Conservation (phyloP, 441 rosid species). For the Bruguiera hainesii region DNA sequence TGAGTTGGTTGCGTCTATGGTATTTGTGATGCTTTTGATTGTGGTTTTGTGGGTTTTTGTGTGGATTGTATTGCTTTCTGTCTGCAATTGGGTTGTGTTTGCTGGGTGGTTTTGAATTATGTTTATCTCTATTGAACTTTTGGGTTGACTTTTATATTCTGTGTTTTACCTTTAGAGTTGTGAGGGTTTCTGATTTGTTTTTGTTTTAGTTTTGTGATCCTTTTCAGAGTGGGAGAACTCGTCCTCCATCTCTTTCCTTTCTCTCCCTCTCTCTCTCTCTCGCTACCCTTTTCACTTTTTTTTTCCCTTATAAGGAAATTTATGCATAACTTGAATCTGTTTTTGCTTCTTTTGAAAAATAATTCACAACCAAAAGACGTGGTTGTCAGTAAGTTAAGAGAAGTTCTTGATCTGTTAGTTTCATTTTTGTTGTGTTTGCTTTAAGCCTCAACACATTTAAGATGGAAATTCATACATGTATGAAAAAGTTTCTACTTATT, state of each 20-base stretch:
- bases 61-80: conserved; percentile 6
- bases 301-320: neutral
- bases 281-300: neutral
- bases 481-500: neutral
- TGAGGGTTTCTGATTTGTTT: conserved; percentile 21
- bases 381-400: neutral
- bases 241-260: neutral
- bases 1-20: conserved; percentile 34
- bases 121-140: conserved; percentile 13
- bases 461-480: no score
- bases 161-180: conserved; percentile 16
- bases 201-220: conserved; percentile 11
- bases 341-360: conserved; percentile 1
- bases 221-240: neutral
- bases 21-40: conserved; percentile 20
- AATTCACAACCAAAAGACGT: neutral
- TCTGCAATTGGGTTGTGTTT: conserved; percentile 22
- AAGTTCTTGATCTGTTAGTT: neutral
- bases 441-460: neutral
- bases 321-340: neutral
- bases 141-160: conserved; percentile 35
- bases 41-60: neutral
- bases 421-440: conserved; percentile 9
- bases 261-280: neutral
- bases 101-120: conserved; percentile 5